A percentile compares a stretch with the other conserved stretches of the same genome.
phyloP scores from a whole-genome alignment of 2,329 filamentous ascomycete species.

The Fusarium pseudoanthophilum region DNA sequence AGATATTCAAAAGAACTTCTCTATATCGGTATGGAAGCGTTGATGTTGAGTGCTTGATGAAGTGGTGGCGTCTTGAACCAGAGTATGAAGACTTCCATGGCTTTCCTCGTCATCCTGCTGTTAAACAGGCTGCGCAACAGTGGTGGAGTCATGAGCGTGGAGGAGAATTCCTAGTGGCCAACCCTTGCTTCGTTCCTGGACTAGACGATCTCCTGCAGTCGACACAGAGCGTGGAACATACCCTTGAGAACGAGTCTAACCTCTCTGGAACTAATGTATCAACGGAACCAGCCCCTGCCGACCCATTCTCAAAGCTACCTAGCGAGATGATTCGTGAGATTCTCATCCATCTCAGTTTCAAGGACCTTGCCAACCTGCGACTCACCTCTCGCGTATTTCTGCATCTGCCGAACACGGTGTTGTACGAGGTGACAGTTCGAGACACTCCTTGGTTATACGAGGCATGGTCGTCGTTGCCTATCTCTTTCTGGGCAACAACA shows the following conservation, averaged over 20 bases:
- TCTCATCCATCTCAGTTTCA: constrained; percentile 7
- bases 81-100: neutral
- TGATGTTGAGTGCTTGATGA: constrained; percentile 31
- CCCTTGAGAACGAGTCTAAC: neutral
- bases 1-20: constrained; percentile 45
- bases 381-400: constrained; percentile 26
- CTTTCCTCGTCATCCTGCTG: constrained; percentile 21
- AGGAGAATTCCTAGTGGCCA: constrained; percentile 35
- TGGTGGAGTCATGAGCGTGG: constrained; percentile 26
- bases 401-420: constrained; percentile 6
- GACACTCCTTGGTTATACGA: constrained; percentile 34
- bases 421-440: constrained; percentile 11
- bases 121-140: neutral
- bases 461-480: constrained; percentile 23
- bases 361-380: constrained; percentile 24
- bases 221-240: neutral
- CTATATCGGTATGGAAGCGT: constrained; percentile 21
- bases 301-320: constrained; percentile 18
- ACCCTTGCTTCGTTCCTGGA: constrained; percentile 33
- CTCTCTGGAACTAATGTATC: rapidly evolving
- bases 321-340: constrained; percentile 24
- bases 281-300: rapidly evolving
- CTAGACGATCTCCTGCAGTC: constrained; percentile 7
- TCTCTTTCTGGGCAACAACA: constrained; percentile 33
- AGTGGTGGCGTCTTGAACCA: constrained; percentile 23